Base-by-base conservation (phyloP, 176 grass and related monocot species). In the Bromus sterilis region DNA sequence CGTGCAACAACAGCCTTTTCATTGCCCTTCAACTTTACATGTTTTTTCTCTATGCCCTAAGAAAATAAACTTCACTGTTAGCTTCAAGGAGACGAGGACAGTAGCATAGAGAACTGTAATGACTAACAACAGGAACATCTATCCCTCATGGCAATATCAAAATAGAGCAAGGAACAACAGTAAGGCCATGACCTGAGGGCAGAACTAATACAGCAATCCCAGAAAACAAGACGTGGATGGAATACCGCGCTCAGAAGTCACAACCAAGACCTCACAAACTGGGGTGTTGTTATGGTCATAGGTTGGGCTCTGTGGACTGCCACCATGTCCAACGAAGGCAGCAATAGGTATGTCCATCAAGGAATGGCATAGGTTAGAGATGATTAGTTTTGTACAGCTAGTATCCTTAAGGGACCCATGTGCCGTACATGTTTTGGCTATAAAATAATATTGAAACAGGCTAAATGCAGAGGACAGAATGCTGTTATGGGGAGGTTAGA, bases 21-120 rank as follows among this genome's bases (percentile, higher is more conserved):
- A 86, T 69, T 86, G 78, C 97, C 97, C 82, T 91, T 92, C 59
- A 99, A 80, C 44, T 93, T 96, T 80, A 91, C 91, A 92, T 96
- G 97, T 37, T 99, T 96, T 82, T 99, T 99, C 89, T 99, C 97
- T 93, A 99, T 99, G 36, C 97, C 97, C 97, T 96, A 84, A 87
- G 51, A 77, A 71, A 16, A 59, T 40, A 66, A 56, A 48, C 15
- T 86, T 48, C 58, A 78, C 68, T 35, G 61, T 90, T 53, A 90
- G 61, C 20, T 58, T 90, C 48, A 7, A 56, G 10, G 41, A 81
- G 41, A 77, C 78, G 21, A 43, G 25, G 53, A 78, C 23, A 79
- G 66, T 34, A 66, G 48, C 30, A 10, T 59, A 20, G 32, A 78
- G 36, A 59, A 68, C 9, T 74, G 70, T 18, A 51, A 84, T 61